Conservation (phyloP, 2,329 filamentous ascomycete genomes). For the Fonsecaea erecta region DNA sequence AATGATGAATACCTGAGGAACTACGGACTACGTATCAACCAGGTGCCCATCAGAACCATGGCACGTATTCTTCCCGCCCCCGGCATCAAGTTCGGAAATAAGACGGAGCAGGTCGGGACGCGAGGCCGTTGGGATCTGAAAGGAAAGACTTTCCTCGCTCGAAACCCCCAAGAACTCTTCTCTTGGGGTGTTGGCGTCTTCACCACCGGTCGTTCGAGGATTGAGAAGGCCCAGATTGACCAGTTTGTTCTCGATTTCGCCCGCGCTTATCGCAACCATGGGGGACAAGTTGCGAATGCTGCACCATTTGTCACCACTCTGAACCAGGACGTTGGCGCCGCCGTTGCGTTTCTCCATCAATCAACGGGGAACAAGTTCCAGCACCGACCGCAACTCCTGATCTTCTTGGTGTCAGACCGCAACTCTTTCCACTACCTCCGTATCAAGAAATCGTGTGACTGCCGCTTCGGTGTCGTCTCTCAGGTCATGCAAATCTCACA, state of each 20-base stretch:
- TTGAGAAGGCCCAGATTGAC: conserved; percentile 52
- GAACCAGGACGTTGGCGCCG: conserved; percentile 54
- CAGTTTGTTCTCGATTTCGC: conserved; percentile 66
- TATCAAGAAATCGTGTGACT: conserved; percentile 88
- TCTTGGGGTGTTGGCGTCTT: conserved; percentile 78
- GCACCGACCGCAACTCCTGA: conserved; percentile 71
- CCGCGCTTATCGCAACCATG: conserved; percentile 64
- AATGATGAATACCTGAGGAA: conserved; percentile 71
- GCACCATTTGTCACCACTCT: conserved; percentile 53
- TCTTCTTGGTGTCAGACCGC: conserved; percentile 76
- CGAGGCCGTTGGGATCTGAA: conserved; percentile 86
- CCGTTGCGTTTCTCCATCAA: conserved; percentile 62
- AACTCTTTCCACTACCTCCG: conserved; percentile 76
- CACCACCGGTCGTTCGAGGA: conserved; percentile 56
- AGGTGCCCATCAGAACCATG: conserved; percentile 67
- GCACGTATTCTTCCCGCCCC: conserved; percentile 75
- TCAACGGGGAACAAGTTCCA: conserved; percentile 59
- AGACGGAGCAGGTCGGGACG: conserved; percentile 63
- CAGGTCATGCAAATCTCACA: conserved; percentile 78
- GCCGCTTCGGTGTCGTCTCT: conserved; percentile 78
- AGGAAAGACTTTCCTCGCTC: conserved; percentile 73
- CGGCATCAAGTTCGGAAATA: conserved; percentile 66
- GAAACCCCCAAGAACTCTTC: conserved; percentile 66
- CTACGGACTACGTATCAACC: conserved; percentile 74
- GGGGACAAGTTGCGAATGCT: conserved; percentile 58